Percentiles rank a stretch among this genome's conserved stretches.
Evolutionary conservation across 75 land plant species (phyloP).

Genomic region (Pseudotsuga menziesii): DNA sequence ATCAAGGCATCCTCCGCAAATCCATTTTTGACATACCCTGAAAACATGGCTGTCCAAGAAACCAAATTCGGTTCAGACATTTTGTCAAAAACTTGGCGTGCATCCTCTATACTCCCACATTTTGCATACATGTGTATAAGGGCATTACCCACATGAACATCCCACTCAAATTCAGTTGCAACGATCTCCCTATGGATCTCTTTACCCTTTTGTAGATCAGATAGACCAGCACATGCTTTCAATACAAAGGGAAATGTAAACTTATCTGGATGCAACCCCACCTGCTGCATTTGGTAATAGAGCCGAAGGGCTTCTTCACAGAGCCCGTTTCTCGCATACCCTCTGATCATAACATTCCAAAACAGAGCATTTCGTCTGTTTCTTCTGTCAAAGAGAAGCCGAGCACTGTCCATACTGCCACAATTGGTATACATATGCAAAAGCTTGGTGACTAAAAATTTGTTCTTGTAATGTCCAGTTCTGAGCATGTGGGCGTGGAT

Average conservation of each 20-base stretch:
- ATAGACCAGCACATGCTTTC: slow-evolving; percentile 4
- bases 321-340: not conserved
- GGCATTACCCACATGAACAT: slow-evolving; percentile 8
- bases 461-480: not conserved
- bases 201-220: slow-evolving; percentile 3
- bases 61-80: slow-evolving; percentile 15
- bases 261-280: not conserved
- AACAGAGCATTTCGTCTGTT: not conserved
- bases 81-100: slow-evolving; percentile 17
- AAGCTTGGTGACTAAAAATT: not conserved
- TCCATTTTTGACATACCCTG: slow-evolving; percentile 15
- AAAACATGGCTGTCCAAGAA: slow-evolving; percentile 17
- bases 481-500: not conserved
- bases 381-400: not conserved
- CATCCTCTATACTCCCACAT: slow-evolving; percentile 7
- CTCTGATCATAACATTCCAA: slow-evolving; percentile 13
- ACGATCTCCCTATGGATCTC: slow-evolving; percentile 1
- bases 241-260: slow-evolving; percentile 10
- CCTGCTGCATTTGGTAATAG: slow-evolving; percentile 9
- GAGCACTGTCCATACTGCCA: not conserved
- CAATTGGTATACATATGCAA: slow-evolving; percentile 1
- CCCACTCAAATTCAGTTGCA: slow-evolving; percentile 1
- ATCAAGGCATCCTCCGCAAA: not conserved
- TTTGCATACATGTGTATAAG: slow-evolving; percentile 19
- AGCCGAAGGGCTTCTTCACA: not conserved